Conservation (phyloP, 495 filamentous ascomycete species). For the Annulohypoxylon stygium region DNA sequence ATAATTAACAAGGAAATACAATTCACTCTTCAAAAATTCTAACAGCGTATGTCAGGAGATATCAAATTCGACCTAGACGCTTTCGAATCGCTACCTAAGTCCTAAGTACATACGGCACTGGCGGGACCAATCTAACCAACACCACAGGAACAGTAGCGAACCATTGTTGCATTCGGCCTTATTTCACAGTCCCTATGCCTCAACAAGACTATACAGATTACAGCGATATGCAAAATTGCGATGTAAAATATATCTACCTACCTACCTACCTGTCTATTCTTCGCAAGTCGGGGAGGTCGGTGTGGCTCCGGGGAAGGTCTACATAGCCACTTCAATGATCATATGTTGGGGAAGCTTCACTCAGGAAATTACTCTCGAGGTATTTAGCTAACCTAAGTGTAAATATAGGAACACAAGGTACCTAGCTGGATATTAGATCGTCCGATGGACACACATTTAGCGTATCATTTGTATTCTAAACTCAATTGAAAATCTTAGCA, state of each 20-base stretch:
- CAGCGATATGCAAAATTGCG: too few relatives aligned
- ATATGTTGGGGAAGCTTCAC: not conserved
- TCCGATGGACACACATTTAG: not conserved
- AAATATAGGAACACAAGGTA: not conserved
- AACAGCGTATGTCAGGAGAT: not conserved
- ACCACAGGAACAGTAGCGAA: not conserved
- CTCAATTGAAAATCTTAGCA: not conserved
- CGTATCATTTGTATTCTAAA: not conserved
- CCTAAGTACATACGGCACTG: not conserved
- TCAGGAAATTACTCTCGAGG: too few relatives aligned
- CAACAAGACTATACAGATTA: not conserved
- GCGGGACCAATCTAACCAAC: not conserved
- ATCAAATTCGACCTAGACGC: not conserved
- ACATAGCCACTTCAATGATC: not conserved
- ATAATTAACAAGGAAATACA: not conserved
- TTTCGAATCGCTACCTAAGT: too few relatives aligned
- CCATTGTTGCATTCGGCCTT: constrained; percentile 11
- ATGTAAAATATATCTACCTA: not conserved
- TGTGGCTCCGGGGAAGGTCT: not conserved
- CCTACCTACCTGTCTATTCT: not conserved
- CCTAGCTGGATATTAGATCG: constrained; percentile 1
- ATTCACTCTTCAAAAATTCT: not conserved
- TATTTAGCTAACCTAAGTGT: not conserved
- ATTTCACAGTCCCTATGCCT: not conserved
- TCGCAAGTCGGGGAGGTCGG: not conserved